phyloP scores from a whole-genome alignment of 2,329 filamentous ascomycete genomes.

The Cladosporium sp. region DNA sequence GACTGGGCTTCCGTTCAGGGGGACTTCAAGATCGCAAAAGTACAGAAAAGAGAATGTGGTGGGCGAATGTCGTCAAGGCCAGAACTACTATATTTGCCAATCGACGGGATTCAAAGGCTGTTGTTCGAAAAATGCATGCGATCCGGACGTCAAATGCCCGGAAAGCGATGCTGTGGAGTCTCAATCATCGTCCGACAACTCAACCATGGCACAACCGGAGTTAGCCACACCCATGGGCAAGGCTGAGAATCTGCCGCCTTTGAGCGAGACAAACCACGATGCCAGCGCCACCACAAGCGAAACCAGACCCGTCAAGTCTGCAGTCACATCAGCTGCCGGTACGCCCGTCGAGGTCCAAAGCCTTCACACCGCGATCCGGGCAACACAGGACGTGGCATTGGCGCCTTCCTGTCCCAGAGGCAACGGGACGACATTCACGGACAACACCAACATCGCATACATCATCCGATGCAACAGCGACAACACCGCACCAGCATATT shows the following conservation, averaged over 20 bases:
- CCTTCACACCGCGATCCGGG: not conserved
- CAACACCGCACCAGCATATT: conserved; percentile 21
- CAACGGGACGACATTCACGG: conserved; percentile 22
- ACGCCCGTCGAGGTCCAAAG: not conserved
- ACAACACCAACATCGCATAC: conserved; percentile 24
- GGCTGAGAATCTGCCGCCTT: not conserved
- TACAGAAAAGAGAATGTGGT: conserved; percentile 8
- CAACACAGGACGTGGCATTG: conserved; percentile 1
- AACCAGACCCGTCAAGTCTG: conserved; percentile 9
- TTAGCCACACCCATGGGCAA: too few relatives aligned
- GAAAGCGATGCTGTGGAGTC: conserved; percentile 12
- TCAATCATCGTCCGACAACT: not conserved
- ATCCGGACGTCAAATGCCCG: conserved; percentile 17
- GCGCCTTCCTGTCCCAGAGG: conserved; percentile 23
- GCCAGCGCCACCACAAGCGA: conserved; percentile 16
- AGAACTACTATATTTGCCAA: conserved; percentile 10
- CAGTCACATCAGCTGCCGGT: not conserved
- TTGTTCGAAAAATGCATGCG: conserved; percentile 25
- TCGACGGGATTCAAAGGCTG: conserved; percentile 24
- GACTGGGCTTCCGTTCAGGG: conserved; percentile 3
- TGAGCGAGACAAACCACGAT: conserved; percentile 18
- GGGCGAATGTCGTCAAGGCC: conserved; percentile 3
- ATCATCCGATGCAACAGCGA: conserved; percentile 26
- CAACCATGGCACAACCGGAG: too few relatives aligned
- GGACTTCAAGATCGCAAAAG: conserved; percentile 3